These are phyloP conservation scores for Mallotus nudiflorus DNA, from an alignment of 345 rosid genomes.

Conservation along the genomic window DNA sequence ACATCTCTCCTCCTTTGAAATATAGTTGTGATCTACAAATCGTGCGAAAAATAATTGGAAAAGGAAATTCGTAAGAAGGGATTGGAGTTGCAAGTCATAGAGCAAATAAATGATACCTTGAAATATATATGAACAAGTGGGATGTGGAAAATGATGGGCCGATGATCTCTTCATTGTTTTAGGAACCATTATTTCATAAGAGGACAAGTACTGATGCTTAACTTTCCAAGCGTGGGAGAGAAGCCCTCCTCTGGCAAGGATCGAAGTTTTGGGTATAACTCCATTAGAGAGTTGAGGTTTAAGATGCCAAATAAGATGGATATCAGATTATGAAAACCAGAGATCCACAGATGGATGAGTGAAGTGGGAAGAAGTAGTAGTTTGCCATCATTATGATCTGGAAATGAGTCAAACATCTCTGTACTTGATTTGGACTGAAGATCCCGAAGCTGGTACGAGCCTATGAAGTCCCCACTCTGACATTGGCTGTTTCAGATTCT, in stretches of 20 bases:
- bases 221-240: slow-evolving; percentile 17
- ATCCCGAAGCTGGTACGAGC: slow-evolving; percentile 8
- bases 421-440: slow-evolving; percentile 17
- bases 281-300: slow-evolving; percentile 18
- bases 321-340: slow-evolving; percentile 4
- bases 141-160: slow-evolving; percentile 21
- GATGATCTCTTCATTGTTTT: slow-evolving; percentile 18
- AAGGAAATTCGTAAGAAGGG: too few relatives aligned
- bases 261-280: slow-evolving; percentile 15
- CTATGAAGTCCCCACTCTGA: too few relatives aligned
- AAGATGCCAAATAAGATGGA: slow-evolving; percentile 16
- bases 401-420: slow-evolving; percentile 17
- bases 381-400: slow-evolving; percentile 18
- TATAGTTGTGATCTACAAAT: too few relatives aligned
- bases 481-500: too few relatives aligned
- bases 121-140: too few relatives aligned
- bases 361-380: slow-evolving; percentile 24
- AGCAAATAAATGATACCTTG: too few relatives aligned
- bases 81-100: too few relatives aligned
- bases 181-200: slow-evolving; percentile 12
- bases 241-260: slow-evolving; percentile 25
- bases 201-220: slow-evolving; percentile 20
- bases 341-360: slow-evolving; percentile 11
- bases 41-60: too few relatives aligned
- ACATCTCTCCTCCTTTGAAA: too few relatives aligned